Conservation (phyloP, 345 rosid genomes). For the Boechera divaricarpa region DNA sequence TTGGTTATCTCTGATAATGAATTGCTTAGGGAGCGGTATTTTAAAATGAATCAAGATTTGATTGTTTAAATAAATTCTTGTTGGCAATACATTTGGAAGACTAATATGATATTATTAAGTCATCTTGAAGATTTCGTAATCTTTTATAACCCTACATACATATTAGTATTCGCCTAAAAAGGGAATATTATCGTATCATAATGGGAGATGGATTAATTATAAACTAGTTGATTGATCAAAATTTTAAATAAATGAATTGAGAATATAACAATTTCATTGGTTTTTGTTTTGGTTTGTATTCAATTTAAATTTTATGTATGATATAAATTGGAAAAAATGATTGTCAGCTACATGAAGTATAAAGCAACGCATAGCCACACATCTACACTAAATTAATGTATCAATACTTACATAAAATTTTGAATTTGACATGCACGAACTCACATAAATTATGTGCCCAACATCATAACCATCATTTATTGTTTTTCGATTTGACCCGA, state of each 20-base stretch:
- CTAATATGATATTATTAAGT: constrained; percentile 8
- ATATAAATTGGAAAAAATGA: not conserved
- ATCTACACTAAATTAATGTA: no score
- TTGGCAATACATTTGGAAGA: constrained; percentile 23
- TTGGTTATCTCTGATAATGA: constrained; percentile 18
- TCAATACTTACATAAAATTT: no score
- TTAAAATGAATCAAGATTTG: not conserved
- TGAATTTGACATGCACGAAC: no score
- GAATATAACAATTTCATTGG: not conserved
- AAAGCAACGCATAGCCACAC: no score
- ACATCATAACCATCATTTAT: no score
- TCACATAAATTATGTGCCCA: no score
- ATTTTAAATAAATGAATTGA: not conserved
- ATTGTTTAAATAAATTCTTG: constrained; percentile 17
- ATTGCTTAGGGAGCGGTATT: not conserved
- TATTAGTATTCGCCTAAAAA: not conserved
- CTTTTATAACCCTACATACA: constrained; percentile 15
- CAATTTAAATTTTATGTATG: not conserved
- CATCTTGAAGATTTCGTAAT: constrained; percentile 33
- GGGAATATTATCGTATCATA: constrained; percentile 15
- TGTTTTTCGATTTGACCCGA: no score
- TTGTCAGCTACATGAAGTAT: no score
- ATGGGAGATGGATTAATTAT: not conserved
- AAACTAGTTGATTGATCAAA: constrained; percentile 11
- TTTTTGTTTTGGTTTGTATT: not conserved